Conservation (phyloP, 2,329 filamentous ascomycete species). For the Ophiostoma montium region DNA sequence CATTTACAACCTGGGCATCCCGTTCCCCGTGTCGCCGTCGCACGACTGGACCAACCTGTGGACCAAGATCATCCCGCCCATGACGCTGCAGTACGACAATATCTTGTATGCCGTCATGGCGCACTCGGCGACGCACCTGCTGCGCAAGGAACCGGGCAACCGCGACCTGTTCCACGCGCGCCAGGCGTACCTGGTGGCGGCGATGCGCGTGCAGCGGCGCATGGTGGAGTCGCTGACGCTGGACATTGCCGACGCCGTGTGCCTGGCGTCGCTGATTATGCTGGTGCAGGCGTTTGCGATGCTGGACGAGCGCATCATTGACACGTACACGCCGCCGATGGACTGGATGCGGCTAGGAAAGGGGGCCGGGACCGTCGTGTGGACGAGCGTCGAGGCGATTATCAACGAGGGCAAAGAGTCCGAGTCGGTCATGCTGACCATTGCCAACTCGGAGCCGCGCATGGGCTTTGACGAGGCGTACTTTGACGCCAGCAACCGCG, state of each 20-base stretch:
- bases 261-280: slow-evolving; percentile 15
- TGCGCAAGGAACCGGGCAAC: slow-evolving; percentile 11
- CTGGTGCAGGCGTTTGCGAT: slow-evolving; percentile 17
- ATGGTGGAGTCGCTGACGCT: slow-evolving; percentile 14
- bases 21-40: slow-evolving; percentile 12
- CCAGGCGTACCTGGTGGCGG: slow-evolving; percentile 17
- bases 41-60: slow-evolving; percentile 14
- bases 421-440: slow-evolving; percentile 11
- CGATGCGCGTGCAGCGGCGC: slow-evolving; percentile 16
- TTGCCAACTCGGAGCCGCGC: slow-evolving; percentile 13
- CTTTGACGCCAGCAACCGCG: slow-evolving; percentile 15
- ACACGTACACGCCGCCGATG: slow-evolving; percentile 15
- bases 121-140: slow-evolving; percentile 15
- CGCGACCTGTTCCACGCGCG: slow-evolving; percentile 15
- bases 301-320: slow-evolving; percentile 15
- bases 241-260: slow-evolving; percentile 17
- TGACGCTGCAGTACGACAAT: slow-evolving; percentile 16
- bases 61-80: slow-evolving; percentile 10
- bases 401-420: slow-evolving; percentile 7
- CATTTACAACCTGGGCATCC: slow-evolving; percentile 10
- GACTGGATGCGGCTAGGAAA: slow-evolving; percentile 15
- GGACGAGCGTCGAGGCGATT: slow-evolving; percentile 16
- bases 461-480: slow-evolving; percentile 17
- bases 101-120: slow-evolving; percentile 15
- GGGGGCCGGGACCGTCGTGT: slow-evolving; percentile 16